Conservation (phyloP, 225 moss, liverwort and hornwort species). For the Neckera pumila region DNA sequence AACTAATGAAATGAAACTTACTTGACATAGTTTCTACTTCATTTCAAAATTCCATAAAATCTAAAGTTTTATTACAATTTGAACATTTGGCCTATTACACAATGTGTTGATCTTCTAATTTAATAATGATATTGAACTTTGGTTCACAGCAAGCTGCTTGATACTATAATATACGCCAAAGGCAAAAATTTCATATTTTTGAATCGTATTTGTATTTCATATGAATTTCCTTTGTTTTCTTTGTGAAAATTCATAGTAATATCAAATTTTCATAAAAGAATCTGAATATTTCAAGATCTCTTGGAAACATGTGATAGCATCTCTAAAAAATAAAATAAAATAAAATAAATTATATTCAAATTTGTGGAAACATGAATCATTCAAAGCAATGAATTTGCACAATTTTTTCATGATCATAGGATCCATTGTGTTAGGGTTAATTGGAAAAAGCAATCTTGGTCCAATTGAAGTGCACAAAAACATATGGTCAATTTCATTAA, state of each 20-base stretch:
- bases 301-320: not conserved
- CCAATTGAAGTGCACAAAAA: too few species aligned
- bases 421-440: accelerated
- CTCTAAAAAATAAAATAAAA: not conserved
- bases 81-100: not conserved
- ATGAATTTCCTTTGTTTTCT: not conserved
- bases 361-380: not conserved
- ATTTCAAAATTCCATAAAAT: too few species aligned
- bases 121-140: not conserved
- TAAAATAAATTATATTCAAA: not conserved
- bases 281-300: not conserved
- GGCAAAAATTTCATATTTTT: not conserved
- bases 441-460: too few species aligned
- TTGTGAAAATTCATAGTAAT: not conserved
- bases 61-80: not conserved
- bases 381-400: not conserved
- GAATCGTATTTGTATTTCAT: not conserved
- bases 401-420: not conserved
- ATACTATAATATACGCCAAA: not conserved
- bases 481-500: too few species aligned
- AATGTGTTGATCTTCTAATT: not conserved
- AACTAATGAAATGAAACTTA: not conserved
- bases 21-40: not conserved
- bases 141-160: not conserved
- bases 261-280: not conserved